Conservation (phyloP, 1,139 yeast genomes). For the Saccharomycopsis hybrid region DNA sequence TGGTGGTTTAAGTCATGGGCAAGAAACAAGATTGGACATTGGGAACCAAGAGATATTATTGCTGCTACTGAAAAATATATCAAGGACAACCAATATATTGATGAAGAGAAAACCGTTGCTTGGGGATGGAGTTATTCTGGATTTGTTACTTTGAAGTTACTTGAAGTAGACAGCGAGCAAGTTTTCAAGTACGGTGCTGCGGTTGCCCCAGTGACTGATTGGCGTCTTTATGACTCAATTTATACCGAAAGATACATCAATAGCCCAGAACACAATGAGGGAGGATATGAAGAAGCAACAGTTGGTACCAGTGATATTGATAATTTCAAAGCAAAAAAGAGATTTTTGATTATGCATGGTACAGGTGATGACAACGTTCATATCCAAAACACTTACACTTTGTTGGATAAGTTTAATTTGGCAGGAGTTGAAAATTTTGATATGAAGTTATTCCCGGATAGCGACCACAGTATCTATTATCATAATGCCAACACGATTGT, state of each 20-base stretch:
- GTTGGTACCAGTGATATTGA: conserved; percentile 28
- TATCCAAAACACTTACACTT: conserved; percentile 72
- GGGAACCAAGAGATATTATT: conserved; percentile 82
- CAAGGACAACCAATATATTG: conserved; percentile 46
- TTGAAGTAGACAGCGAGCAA: conserved; percentile 64
- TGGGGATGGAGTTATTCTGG: conserved; percentile 99
- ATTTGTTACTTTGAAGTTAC: conserved; percentile 66
- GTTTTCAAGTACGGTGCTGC: conserved; percentile 76
- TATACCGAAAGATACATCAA: conserved; percentile 92
- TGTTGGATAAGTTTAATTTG: conserved; percentile 64
- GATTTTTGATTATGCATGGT: conserved; percentile 88
- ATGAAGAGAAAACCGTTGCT: conserved; percentile 61
- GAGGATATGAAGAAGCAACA: conserved; percentile 39
- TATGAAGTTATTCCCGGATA: conserved; percentile 86
- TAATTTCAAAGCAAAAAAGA: conserved; percentile 40
- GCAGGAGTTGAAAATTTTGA: conserved; percentile 74
- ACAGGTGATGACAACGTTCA: conserved; percentile 98
- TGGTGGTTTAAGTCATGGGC: conserved; percentile 71
- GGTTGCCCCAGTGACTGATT: conserved; percentile 85
- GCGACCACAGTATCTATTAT: conserved; percentile 74
- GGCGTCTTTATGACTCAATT: conserved; percentile 73
- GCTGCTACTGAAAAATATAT: conserved; percentile 61
- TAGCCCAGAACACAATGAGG: conserved; percentile 47
- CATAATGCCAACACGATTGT: conserved; percentile 77
- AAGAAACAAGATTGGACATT: conserved; percentile 63